Evolutionary conservation across 345 rosid genomes (phyloP), one percentile per base, ranked within the genome.

Genomic region (Syzygium grande): DNA sequence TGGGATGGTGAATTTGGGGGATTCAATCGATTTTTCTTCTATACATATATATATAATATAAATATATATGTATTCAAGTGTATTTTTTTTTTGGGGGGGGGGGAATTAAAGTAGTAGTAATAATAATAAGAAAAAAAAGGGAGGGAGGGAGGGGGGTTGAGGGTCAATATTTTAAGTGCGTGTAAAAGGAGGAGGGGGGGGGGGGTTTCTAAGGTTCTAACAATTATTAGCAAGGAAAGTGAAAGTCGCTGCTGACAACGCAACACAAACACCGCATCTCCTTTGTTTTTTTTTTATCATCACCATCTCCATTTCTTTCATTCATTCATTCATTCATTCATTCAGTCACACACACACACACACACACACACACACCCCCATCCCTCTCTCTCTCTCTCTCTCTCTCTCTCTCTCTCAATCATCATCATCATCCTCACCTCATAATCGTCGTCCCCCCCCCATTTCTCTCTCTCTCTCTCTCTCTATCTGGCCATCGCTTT

Each of bases 211-310:
- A 43, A 43, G 55, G 91, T 88, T 89, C 22, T 90, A 92, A 92
- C 96, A 94, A 96, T 94, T 90, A 95, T 96, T 94, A 94, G 96
- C 94, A 92, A 92, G 97, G 95, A 94, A 95, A 94, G 95, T 93
- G 92, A 94, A 94, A 93, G 94, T 91, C 91, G 91, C 94, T 93
- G 95, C 46, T 43, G 46, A 43, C 46, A 43, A 43, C 46, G 6
- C 46, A 43, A 43, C 46, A 94, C 94, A 34, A 92, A 90, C 96
- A 89, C 94, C 93, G 93, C 96, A 92, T 93, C 94, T 92, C 88
- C 84, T 92, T 88, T 93, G 91, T 90, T 92, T 92, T 34, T 92
- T 34, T 34, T 92, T 92, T 92, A 88, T 73, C 83, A 73, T 43
- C 46, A 43, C 46, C 83, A 73, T 73, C 21, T n/a, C 73, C 34